phyloP scores from a whole-genome alignment of 106 monocot species.

The Iris macrosiphon region DNA sequence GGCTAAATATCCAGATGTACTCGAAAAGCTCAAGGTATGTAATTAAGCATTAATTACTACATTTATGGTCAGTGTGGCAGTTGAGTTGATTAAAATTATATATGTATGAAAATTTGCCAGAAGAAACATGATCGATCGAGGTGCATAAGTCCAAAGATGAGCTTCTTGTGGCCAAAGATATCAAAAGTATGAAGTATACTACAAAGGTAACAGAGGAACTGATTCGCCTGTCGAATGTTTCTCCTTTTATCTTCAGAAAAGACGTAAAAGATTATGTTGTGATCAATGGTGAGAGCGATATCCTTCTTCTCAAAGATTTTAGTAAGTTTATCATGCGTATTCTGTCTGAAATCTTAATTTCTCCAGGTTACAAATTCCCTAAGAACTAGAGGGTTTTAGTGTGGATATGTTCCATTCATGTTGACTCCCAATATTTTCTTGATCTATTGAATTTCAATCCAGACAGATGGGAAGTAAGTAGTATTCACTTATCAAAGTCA shows the following conservation, averaged over 20 bases:
- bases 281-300: no score
- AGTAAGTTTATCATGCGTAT: no score
- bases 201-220: slow-evolving; percentile 31
- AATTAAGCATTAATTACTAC: no score
- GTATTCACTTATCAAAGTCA: no score
- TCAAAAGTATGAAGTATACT: slow-evolving; percentile 27
- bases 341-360: not conserved
- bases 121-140: slow-evolving; percentile 15
- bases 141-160: slow-evolving; percentile 11
- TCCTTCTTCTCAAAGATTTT: no score
- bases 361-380: slow-evolving; percentile 24
- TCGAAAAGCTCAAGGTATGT: slow-evolving; percentile 38
- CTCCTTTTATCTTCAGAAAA: slow-evolving; percentile 31
- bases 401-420: slow-evolving; percentile 29
- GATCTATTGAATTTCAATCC: slow-evolving; percentile 38
- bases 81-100: not conserved
- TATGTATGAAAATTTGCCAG: slow-evolving; percentile 4
- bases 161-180: slow-evolving; percentile 31
- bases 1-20: slow-evolving; percentile 22
- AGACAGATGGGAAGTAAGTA: slow-evolving; percentile 35
- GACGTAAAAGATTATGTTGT: slow-evolving; percentile 28
- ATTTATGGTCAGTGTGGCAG: no score
- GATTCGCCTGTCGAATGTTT: slow-evolving; percentile 34
- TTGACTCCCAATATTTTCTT: slow-evolving; percentile 20
- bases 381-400: slow-evolving; percentile 31